Evolutionary conservation across 345 rosid species (phyloP).

Genomic region (Boechera divaricarpa): DNA sequence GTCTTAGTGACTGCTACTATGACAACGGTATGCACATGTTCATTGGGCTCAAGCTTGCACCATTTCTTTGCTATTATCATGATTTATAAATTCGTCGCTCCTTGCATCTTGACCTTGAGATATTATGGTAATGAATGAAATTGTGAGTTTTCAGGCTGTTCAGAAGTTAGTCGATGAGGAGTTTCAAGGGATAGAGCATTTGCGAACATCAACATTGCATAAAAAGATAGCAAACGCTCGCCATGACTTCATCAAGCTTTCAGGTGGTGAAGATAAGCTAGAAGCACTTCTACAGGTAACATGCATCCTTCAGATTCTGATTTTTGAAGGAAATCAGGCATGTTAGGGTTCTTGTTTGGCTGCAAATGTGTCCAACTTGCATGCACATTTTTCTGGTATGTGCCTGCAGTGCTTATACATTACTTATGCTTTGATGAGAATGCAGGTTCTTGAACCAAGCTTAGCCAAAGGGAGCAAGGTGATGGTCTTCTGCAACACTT

Average conservation of each 20-base stretch:
- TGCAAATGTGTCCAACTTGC: constrained; percentile 9
- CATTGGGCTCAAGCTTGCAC: not conserved
- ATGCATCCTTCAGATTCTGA: constrained; percentile 13
- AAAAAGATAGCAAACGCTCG: constrained; percentile 91
- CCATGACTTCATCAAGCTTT: constrained; percentile 87
- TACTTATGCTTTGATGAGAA: constrained; percentile 40
- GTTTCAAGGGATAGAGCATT: constrained; percentile 87
- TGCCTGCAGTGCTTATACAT: not conserved
- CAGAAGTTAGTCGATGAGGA: constrained; percentile 89
- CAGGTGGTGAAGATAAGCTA: constrained; percentile 92
- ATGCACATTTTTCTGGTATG: not conserved
- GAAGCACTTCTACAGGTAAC: constrained; percentile 87
- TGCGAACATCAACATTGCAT: constrained; percentile 89
- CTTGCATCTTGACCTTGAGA: constrained; percentile 5
- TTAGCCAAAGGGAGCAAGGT: constrained; percentile 92
- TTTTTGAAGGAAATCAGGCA: constrained; percentile 9
- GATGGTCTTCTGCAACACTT: constrained; percentile 92
- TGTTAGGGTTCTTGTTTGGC: constrained; percentile 5
- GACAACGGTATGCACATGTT: constrained; percentile 63
- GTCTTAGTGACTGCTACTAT: constrained; percentile 91
- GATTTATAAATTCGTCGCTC: not conserved
- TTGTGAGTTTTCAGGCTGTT: constrained; percentile 70
- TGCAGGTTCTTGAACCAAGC: constrained; percentile 95
- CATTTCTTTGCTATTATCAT: constrained; percentile 2
- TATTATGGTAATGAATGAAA: constrained; percentile 13